phyloP scores from a whole-genome alignment of 345 rosid species.

The Eucalyptus guilfoylei region DNA sequence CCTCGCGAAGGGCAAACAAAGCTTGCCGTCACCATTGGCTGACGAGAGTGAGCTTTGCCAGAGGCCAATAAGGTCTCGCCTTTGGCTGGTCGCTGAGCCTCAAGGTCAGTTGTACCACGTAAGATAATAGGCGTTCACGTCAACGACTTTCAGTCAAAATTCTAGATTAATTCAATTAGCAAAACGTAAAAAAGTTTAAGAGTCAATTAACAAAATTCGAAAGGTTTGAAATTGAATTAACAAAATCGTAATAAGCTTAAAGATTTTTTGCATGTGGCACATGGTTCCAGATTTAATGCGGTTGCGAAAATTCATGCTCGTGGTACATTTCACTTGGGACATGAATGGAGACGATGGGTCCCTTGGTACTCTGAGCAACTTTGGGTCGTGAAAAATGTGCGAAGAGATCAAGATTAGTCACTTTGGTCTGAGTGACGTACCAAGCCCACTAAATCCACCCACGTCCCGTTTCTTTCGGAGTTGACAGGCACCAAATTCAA shows the following conservation, averaged over 20 bases:
- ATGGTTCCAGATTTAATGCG: not conserved
- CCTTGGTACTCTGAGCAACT: not conserved
- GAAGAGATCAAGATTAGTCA: not conserved
- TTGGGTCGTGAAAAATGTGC: not conserved
- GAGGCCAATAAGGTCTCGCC: fast-evolving
- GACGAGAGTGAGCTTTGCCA: fast-evolving
- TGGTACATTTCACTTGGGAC: not conserved
- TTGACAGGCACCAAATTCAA: not conserved
- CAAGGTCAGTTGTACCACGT: fast-evolving
- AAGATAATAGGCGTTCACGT: fast-evolving
- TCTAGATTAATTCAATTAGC: not conserved
- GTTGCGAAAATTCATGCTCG: not conserved
- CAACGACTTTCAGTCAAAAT: not conserved
- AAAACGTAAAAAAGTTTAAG: too few relatives aligned
- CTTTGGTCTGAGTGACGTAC: not conserved
- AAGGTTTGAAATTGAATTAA: too few relatives aligned
- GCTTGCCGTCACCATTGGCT: too few relatives aligned
- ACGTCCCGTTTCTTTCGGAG: not conserved
- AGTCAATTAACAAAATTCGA: too few relatives aligned
- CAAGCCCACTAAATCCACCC: not conserved
- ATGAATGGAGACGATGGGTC: not conserved
- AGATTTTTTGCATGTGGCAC: not conserved
- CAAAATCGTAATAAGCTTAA: too few relatives aligned
- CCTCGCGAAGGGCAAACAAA: too few relatives aligned
- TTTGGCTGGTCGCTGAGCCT: fast-evolving